Percentiles rank a stretch among this genome's conserved stretches.
phyloP scores from a whole-genome alignment of 164 flowering plant genomes.

The Nymphaea colorata region DNA sequence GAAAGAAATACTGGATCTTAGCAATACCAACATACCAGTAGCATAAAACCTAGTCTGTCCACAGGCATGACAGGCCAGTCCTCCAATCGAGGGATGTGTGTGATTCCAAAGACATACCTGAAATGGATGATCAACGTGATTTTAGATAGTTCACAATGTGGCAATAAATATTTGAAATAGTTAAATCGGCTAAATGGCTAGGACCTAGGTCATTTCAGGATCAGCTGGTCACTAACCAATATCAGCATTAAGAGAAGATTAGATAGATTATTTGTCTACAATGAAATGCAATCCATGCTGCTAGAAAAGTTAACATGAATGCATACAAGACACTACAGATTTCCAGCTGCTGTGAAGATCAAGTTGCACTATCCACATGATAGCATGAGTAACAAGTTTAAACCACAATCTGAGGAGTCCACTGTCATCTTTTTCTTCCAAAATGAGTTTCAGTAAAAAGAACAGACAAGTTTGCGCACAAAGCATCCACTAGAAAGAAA shows the following conservation, averaged over 20 bases:
- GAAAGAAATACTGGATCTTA: not conserved
- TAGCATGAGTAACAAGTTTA: no score
- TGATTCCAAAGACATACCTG: slow-evolving; percentile 84
- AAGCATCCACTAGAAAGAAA: no score
- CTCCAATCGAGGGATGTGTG: slow-evolving; percentile 76
- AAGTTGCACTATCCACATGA: no score
- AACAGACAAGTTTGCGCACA: no score
- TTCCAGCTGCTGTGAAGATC: no score
- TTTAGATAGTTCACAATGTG: not conserved
- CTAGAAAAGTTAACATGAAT: not conserved
- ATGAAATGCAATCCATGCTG: not conserved
- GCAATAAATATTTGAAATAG: not conserved
- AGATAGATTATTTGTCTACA: not conserved
- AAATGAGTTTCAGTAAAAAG: no score
- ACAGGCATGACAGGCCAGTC: slow-evolving; percentile 97
- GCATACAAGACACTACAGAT: not conserved
- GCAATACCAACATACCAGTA: slow-evolving; percentile 36
- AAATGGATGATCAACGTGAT: slow-evolving; percentile 1
- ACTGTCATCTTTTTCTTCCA: no score
- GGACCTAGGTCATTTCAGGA: not conserved
- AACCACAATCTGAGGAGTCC: no score
- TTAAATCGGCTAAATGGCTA: no score
- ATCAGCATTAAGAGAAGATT: no score
- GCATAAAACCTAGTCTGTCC: slow-evolving; percentile 75
- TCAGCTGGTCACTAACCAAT: not conserved